Percentiles rank a stretch among this genome's conserved stretches.
phyloP scores from a whole-genome alignment of 441 rosid species.

The Arabidopsis lyrata region DNA sequence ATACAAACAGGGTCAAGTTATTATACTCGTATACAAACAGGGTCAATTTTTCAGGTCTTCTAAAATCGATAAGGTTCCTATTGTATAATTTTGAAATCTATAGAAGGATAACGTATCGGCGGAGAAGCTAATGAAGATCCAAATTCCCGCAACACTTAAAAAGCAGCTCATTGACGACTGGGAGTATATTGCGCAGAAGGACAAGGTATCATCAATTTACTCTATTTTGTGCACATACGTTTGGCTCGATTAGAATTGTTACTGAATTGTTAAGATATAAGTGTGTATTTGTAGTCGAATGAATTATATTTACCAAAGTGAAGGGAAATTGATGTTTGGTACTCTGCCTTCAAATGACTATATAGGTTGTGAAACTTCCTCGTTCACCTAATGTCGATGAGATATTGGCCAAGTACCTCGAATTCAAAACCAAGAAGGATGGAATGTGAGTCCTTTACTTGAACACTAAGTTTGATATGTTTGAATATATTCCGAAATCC shows the following conservation, averaged over 20 bases:
- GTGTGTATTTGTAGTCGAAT: neutral
- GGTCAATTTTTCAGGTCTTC: slow-evolving; percentile 6
- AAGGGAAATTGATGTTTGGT: neutral
- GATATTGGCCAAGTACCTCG: slow-evolving; percentile 83
- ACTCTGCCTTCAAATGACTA: slow-evolving; percentile 23
- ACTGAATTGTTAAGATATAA: no score
- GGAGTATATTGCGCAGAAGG: slow-evolving; percentile 82
- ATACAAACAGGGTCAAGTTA: slow-evolving; percentile 1
- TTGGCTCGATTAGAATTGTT: neutral
- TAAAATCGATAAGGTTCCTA: slow-evolving; percentile 28
- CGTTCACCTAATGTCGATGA: slow-evolving; percentile 90
- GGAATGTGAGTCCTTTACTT: slow-evolving; percentile 65
- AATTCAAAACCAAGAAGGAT: slow-evolving; percentile 86
- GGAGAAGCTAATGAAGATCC: slow-evolving; percentile 87
- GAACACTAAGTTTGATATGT: neutral
- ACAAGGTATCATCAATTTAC: slow-evolving; percentile 61
- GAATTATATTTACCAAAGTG: slow-evolving; percentile 1
- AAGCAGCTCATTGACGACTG: slow-evolving; percentile 94
- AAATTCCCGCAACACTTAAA: slow-evolving; percentile 79
- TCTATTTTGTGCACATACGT: neutral
- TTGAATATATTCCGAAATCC: neutral
- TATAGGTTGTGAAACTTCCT: slow-evolving; percentile 96
- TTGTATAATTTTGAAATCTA: slow-evolving; percentile 38
- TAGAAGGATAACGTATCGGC: slow-evolving; percentile 69
- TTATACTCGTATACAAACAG: neutral